phyloP scores from a whole-genome alignment of 2,329 filamentous ascomycete species.

The Penicillium verrucosum region DNA sequence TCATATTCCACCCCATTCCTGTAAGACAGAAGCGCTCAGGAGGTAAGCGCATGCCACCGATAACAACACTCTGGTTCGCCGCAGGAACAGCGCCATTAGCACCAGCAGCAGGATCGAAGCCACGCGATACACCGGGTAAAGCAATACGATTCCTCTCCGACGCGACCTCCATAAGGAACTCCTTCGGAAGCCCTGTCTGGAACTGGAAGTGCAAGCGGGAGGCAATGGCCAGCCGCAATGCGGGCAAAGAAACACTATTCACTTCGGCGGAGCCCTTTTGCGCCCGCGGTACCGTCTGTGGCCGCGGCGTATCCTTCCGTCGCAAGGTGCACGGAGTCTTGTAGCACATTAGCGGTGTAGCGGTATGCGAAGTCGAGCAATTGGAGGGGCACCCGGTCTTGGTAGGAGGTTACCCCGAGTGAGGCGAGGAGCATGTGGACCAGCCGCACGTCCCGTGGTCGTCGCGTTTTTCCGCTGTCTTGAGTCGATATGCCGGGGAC shows the following conservation, averaged over 20 bases:
- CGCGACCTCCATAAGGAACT: slow-evolving; percentile 59
- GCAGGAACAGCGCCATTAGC: slow-evolving; percentile 22
- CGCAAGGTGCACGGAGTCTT: slow-evolving; percentile 52
- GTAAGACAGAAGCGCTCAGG: slow-evolving; percentile 61
- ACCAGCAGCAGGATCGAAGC: slow-evolving; percentile 37
- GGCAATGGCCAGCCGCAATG: slow-evolving; percentile 60
- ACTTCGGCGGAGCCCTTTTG: slow-evolving; percentile 45
- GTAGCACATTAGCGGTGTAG: slow-evolving; percentile 52
- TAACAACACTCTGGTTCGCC: slow-evolving; percentile 36
- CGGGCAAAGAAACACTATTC: slow-evolving; percentile 54
- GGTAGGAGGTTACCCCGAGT: slow-evolving; percentile 49
- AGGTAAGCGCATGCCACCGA: slow-evolving; percentile 57
- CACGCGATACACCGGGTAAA: slow-evolving; percentile 54
- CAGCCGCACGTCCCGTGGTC: slow-evolving; percentile 50
- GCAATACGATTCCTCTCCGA: slow-evolving; percentile 54
- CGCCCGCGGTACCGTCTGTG: slow-evolving; percentile 28
- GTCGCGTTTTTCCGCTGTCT: slow-evolving; percentile 47
- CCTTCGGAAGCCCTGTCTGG: slow-evolving; percentile 57
- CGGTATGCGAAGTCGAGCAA: slow-evolving; percentile 54
- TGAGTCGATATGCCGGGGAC: slow-evolving; percentile 44
- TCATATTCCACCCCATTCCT: slow-evolving; percentile 55
- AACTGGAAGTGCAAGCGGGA: slow-evolving; percentile 61
- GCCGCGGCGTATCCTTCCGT: slow-evolving; percentile 50
- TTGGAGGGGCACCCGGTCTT: slow-evolving; percentile 52
- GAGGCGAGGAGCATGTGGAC: slow-evolving; percentile 51